Evolutionary conservation across 495 filamentous ascomycete genomes (phyloP).

Genomic region (Aeminium ludgeri): DNA sequence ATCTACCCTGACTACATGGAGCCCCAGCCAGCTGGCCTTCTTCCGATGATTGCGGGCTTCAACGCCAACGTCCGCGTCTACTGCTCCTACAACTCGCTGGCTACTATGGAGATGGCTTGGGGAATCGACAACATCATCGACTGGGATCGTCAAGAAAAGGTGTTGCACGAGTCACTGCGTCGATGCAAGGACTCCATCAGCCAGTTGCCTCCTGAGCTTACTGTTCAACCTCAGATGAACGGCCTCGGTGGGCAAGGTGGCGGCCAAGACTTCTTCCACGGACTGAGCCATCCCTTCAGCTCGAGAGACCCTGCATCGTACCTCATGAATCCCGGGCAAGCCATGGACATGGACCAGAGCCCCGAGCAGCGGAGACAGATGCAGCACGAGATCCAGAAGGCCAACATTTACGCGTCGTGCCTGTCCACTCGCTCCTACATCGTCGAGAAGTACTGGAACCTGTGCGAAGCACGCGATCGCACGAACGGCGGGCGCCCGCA

Average conservation of each 20-base stretch:
- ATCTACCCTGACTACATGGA: slow-evolving; percentile 46
- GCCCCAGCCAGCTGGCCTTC: slow-evolving; percentile 41
- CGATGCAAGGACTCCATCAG: slow-evolving; percentile 10
- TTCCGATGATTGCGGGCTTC: slow-evolving; percentile 56
- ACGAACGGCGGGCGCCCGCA: slow-evolving; percentile 11
- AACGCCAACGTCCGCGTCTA: slow-evolving; percentile 60
- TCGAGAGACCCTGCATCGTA: background rate
- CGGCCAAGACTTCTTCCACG: background rate
- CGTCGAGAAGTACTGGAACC: slow-evolving; percentile 64
- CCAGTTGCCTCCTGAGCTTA: slow-evolving; percentile 10
- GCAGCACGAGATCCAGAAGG: slow-evolving; percentile 71
- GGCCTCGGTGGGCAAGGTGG: slow-evolving; percentile 1
- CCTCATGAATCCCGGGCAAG: slow-evolving; percentile 2
- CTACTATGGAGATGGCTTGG: slow-evolving; percentile 56
- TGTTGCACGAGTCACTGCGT: slow-evolving; percentile 30
- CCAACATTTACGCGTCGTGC: slow-evolving; percentile 62
- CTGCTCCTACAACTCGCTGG: slow-evolving; percentile 48
- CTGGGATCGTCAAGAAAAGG: slow-evolving; percentile 51
- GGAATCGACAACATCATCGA: slow-evolving; percentile 52
- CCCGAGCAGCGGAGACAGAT: slow-evolving; percentile 34
- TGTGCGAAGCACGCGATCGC: slow-evolving; percentile 36
- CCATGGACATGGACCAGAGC: slow-evolving; percentile 6
- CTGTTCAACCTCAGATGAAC: slow-evolving; percentile 5
- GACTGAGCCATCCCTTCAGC: too few species aligned
- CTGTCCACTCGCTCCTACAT: slow-evolving; percentile 59